phyloP scores from a whole-genome alignment of 768 basidiomycete species.

The Calocybe indica region DNA sequence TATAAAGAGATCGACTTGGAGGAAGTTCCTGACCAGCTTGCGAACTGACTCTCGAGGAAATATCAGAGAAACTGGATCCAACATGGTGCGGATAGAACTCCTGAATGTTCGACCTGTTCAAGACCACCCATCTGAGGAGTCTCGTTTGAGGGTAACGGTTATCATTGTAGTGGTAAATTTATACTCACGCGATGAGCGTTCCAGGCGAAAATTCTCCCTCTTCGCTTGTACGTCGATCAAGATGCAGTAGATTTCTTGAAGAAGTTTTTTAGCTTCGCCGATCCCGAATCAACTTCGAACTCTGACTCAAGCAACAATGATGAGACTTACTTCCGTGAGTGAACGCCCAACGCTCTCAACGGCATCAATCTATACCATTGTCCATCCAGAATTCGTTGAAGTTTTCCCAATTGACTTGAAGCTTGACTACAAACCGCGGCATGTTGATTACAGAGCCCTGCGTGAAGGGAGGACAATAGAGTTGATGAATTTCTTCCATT shows the following conservation, averaged over 20 bases:
- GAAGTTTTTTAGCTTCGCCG: slow-evolving; percentile 89
- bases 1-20: slow-evolving; percentile 98
- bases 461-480: slow-evolving; percentile 91
- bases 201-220: slow-evolving; percentile 85
- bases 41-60: slow-evolving; percentile 83
- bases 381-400: slow-evolving; percentile 75
- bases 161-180: background rate
- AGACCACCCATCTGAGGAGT: slow-evolving; percentile 65
- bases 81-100: slow-evolving; percentile 90
- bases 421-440: slow-evolving; percentile 96
- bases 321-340: slow-evolving; percentile 73
- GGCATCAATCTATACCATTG: background rate
- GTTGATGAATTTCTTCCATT: slow-evolving; percentile 99
- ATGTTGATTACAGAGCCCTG: slow-evolving; percentile 90
- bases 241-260: slow-evolving; percentile 98
- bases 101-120: slow-evolving; percentile 67
- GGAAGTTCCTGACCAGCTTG: slow-evolving; percentile 88
- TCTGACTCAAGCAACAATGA: slow-evolving; percentile 28
- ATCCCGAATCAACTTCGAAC: slow-evolving; percentile 38
- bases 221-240: slow-evolving; percentile 94
- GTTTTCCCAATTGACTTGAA: slow-evolving; percentile 94
- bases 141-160: slow-evolving; percentile 57
- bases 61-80: slow-evolving; percentile 83
- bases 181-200: background rate
- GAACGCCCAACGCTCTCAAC: background rate